These are phyloP conservation scores for Nematocida displodere DNA, from an alignment of 371 early-diverging fungal genomes.

Conservation along the genomic window DNA sequence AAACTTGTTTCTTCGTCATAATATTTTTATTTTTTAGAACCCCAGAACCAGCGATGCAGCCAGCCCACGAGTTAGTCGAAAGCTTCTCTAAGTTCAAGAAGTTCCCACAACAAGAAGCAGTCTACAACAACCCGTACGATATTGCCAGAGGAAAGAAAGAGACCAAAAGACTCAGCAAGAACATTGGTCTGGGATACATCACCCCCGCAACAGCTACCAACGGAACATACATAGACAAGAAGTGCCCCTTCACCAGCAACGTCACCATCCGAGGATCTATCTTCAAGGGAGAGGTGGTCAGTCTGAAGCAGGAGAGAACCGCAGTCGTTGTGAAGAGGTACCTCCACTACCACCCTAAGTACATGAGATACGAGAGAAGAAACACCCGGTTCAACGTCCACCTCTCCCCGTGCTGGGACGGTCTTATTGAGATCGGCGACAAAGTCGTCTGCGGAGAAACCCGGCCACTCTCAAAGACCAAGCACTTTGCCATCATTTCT, in stretches of 20 bases:
- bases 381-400: slow-evolving; percentile 98
- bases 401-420: slow-evolving; percentile 90
- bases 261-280: slow-evolving; percentile 95
- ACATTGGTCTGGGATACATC: slow-evolving; percentile 95
- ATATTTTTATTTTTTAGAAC: slow-evolving; percentile 43
- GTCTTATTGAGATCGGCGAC: slow-evolving; percentile 79
- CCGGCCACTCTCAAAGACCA: slow-evolving; percentile 65
- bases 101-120: slow-evolving; percentile 76
- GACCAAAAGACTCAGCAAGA: slow-evolving; percentile 78
- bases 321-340: slow-evolving; percentile 93
- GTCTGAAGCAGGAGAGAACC: slow-evolving; percentile 97
- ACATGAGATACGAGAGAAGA: slow-evolving; percentile 99
- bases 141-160: slow-evolving; percentile 67
- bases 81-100: slow-evolving; percentile 90
- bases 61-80: slow-evolving; percentile 68
- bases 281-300: slow-evolving; percentile 84
- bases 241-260: slow-evolving; percentile 98
- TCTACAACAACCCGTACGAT: slow-evolving; percentile 70
- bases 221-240: slow-evolving; percentile 93
- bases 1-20: background rate
- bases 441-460: slow-evolving; percentile 79
- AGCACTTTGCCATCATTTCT: slow-evolving; percentile 60
- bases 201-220: slow-evolving; percentile 94
- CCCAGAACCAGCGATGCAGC: slow-evolving; percentile 20
- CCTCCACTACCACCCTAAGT: slow-evolving; percentile 97